Base-by-base conservation (phyloP, 164 flowering plant genomes). In the Stephania cephalantha region DNA sequence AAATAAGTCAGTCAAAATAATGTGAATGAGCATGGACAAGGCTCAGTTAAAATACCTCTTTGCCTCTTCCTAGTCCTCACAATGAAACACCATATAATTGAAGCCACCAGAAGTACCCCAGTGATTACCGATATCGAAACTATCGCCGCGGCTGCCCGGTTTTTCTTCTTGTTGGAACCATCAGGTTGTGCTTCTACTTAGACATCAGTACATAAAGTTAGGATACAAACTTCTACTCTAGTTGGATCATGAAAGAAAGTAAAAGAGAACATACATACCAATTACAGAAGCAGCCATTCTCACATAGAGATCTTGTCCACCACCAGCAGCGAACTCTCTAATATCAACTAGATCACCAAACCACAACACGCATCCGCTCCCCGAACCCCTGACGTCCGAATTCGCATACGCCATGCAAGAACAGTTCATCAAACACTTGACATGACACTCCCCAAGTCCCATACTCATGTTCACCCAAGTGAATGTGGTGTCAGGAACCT, bases 301-400 rank as follows among this genome's bases (percentile, higher is more conserved):
- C 8, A 84, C n/a, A 58, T 73, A 84, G 6, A 85, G 53, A 67
- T 80, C 81, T 31, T 85, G 79, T 20, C 80, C 82, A 35, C 69
- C 70, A 0, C 12, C 69, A 25, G 31, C 55, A 50, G 15, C 20
- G 46, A 42, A 71, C 18, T 46, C 68, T 70, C 74, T 69, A 0
- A 82, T 73, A 68, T 85, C 85, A 1, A 77, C 22, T 58, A 85
- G 53, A 53, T 81, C 77, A 0, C 79, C 82, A 61, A 48, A 79
- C 87, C 86, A 83, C 12, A 78, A 35, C 12, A 76, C 22, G 66
- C 85, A 83, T 3, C 86, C 84, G 74, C 79, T 81, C 5, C 81
- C 82, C 2, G 68, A 78, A 5, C 53, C 67, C 5, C 63, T 72
- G 9, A 73, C 58, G 63, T 83, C 71, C 0, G 75, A 29, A 46